Conservation (phyloP, 768 basidiomycete species). For the Russula sp. region DNA sequence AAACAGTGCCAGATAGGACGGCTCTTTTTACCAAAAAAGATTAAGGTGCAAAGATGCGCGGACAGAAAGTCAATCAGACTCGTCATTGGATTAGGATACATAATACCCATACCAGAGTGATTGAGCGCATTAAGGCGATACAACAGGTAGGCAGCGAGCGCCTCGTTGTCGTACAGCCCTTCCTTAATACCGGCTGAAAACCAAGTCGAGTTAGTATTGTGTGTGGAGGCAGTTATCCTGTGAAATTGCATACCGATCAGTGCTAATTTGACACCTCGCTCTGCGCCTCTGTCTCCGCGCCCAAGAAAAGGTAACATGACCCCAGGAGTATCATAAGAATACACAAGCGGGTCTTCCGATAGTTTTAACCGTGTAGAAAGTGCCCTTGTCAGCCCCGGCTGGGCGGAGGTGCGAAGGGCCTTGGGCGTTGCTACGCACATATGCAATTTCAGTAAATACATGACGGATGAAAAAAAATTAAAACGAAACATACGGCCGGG, state of each 20-base stretch:
- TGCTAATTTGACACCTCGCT: constrained; percentile 89
- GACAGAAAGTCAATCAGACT: not conserved
- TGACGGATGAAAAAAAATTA: constrained; percentile 7
- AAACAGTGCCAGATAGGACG: constrained; percentile 65
- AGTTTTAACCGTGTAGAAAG: constrained; percentile 88
- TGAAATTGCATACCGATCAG: constrained; percentile 69
- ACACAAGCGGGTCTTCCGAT: constrained; percentile 74
- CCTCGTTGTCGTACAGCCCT: constrained; percentile 81
- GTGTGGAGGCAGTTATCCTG: not conserved
- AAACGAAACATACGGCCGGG: constrained; percentile 44
- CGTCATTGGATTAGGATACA: not conserved
- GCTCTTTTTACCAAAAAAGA: constrained; percentile 44
- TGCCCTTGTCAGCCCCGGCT: constrained; percentile 87
- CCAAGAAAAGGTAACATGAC: constrained; percentile 97
- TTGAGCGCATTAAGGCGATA: constrained; percentile 80
- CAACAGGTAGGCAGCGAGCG: constrained; percentile 80
- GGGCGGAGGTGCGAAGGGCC: constrained; percentile 82
- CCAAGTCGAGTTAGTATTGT: constrained; percentile 11
- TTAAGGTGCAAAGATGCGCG: not conserved
- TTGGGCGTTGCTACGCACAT: constrained; percentile 65
- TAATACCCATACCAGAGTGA: constrained; percentile 54
- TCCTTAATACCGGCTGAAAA: constrained; percentile 92
- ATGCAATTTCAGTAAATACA: not conserved
- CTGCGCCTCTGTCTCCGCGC: constrained; percentile 77
- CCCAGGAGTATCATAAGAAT: constrained; percentile 94